phyloP scores from a whole-genome alignment of 2,329 filamentous ascomycete genomes.

The Ceratocystis ficicola region DNA sequence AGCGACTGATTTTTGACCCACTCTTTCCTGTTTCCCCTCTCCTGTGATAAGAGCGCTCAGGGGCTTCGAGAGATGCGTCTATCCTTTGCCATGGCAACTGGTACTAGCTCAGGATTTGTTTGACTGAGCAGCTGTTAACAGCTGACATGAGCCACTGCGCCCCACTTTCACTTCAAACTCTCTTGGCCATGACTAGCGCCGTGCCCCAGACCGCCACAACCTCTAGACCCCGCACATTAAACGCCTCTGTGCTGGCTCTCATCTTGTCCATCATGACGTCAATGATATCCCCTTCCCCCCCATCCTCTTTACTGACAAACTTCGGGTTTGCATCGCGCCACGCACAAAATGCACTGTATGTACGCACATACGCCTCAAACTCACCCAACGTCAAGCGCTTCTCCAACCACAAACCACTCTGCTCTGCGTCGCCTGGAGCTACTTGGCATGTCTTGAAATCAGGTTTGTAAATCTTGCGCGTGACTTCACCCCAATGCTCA shows the following conservation, averaged over 20 bases:
- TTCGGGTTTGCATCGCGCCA: slow-evolving; percentile 48
- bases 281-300: slow-evolving; percentile 48
- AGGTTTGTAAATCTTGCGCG: slow-evolving; percentile 46
- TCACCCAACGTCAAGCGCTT: slow-evolving; percentile 44
- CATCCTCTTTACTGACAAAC: slow-evolving; percentile 37
- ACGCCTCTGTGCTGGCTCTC: slow-evolving; percentile 40
- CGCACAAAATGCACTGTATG: slow-evolving; percentile 46
- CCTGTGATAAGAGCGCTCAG: slow-evolving; percentile 12
- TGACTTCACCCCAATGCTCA: slow-evolving; percentile 40
- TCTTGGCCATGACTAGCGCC: slow-evolving; percentile 45
- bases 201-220: slow-evolving; percentile 51
- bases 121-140: neutral
- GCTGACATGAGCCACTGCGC: neutral
- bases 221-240: slow-evolving; percentile 38
- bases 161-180: slow-evolving; percentile 19
- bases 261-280: slow-evolving; percentile 51
- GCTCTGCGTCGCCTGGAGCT: slow-evolving; percentile 25
- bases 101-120: neutral
- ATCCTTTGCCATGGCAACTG: slow-evolving; percentile 20
- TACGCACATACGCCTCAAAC: slow-evolving; percentile 49
- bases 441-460: slow-evolving; percentile 31
- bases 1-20: neutral
- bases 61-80: slow-evolving; percentile 20
- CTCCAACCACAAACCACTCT: slow-evolving; percentile 37
- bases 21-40: neutral